Percentiles rank a stretch among this genome's conserved stretches.
Evolutionary conservation across 352 stramenopile genomes (phyloP).

Genomic region (Pythium utonaiense): DNA sequence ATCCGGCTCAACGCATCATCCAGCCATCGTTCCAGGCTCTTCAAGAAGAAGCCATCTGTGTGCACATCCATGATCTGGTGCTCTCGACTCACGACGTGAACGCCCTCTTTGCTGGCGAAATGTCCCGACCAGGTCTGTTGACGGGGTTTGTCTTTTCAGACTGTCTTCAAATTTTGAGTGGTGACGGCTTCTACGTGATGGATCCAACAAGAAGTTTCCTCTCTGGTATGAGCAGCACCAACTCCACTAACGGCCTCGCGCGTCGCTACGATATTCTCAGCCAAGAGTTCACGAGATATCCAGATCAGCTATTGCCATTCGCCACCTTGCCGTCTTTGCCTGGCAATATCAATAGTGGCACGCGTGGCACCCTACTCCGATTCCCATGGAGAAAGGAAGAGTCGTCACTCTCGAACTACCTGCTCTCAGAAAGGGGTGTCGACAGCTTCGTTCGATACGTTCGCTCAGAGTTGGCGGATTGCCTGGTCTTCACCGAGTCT

Average conservation of each 20-base stretch:
- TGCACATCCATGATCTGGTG: conserved; percentile 64
- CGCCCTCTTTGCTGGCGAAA: conserved; percentile 42
- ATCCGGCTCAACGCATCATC: conserved; percentile 62
- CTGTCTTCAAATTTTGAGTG: conserved; percentile 77
- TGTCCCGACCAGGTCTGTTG: conserved; percentile 49
- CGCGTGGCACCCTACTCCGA: conserved; percentile 58
- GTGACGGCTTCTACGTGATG: conserved; percentile 72
- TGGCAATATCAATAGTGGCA: conserved; percentile 47
- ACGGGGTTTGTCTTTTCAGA: conserved; percentile 64
- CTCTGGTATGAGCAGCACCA: not conserved
- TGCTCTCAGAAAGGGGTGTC: conserved; percentile 24
- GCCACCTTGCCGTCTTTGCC: conserved; percentile 54
- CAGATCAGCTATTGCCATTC: conserved; percentile 74
- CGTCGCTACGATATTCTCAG: conserved; percentile 59
- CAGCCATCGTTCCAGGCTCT: conserved; percentile 68
- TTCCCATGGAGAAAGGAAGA: conserved; percentile 57
- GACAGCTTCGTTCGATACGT: conserved; percentile 37
- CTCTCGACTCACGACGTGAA: conserved; percentile 53
- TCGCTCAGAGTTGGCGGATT: conserved; percentile 46
- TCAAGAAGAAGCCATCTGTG: conserved; percentile 63
- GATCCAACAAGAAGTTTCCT: conserved; percentile 38
- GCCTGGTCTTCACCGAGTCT: conserved; percentile 65
- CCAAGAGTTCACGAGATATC: conserved; percentile 63
- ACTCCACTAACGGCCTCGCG: conserved; percentile 22
- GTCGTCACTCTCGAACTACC: conserved; percentile 40